phyloP scores from a whole-genome alignment of 2,329 filamentous ascomycete genomes.

The Penicillium sp. region DNA sequence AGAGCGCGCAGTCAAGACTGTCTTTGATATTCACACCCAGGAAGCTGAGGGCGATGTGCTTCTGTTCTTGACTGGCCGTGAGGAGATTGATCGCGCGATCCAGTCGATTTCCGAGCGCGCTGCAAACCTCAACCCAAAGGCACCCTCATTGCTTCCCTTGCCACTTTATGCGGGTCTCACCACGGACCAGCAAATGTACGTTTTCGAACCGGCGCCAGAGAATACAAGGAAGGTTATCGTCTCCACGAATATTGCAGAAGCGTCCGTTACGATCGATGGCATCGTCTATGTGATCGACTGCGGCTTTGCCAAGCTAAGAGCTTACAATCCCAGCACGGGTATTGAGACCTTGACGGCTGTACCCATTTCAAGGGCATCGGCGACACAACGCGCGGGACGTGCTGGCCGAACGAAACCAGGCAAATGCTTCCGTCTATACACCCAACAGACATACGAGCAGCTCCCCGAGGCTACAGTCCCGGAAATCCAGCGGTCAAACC shows the following conservation, averaged over 20 bases:
- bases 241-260: conserved; percentile 94
- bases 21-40: conserved; percentile 82
- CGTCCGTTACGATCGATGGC: conserved; percentile 90
- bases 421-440: conserved; percentile 93
- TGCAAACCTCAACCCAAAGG: conserved; percentile 62
- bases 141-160: conserved; percentile 67
- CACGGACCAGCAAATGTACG: conserved; percentile 90
- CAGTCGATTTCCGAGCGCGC: conserved; percentile 76
- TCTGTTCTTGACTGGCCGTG: conserved; percentile 87
- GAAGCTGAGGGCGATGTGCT: conserved; percentile 85
- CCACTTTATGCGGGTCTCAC: conserved; percentile 88
- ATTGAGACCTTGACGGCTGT: conserved; percentile 86
- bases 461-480: conserved; percentile 77
- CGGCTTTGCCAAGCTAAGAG: conserved; percentile 87
- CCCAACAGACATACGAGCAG: conserved; percentile 68
- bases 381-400: conserved; percentile 86
- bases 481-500: conserved; percentile 89
- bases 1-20: conserved; percentile 77
- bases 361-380: conserved; percentile 85
- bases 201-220: conserved; percentile 82
- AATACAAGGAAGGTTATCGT: conserved; percentile 89
- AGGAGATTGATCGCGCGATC: conserved; percentile 86
- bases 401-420: conserved; percentile 87
- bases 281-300: conserved; percentile 90
- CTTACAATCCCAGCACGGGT: conserved; percentile 80